Evolutionary conservation across 768 basidiomycete species (phyloP).

Genomic region (Trametes elegans): DNA sequence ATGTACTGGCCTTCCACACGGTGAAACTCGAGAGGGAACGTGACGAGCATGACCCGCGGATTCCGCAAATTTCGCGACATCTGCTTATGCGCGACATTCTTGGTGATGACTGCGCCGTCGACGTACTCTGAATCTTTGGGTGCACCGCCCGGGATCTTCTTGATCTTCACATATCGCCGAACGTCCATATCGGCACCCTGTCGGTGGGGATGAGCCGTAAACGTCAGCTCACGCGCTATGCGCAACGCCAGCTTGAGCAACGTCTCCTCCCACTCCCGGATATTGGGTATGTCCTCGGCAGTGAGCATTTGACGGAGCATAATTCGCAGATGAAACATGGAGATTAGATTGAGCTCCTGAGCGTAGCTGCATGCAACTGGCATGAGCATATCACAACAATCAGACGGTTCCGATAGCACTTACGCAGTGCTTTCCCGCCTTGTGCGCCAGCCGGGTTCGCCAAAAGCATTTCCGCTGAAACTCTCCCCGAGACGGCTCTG

Average conservation of each 20-base stretch:
- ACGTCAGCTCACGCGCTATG: constrained; percentile 82
- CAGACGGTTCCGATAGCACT: constrained; percentile 30
- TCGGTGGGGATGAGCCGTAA: constrained; percentile 64
- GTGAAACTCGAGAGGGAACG: constrained; percentile 92
- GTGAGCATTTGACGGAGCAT: constrained; percentile 92
- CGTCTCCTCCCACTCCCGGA: constrained; percentile 85
- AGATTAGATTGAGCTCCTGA: constrained; percentile 78
- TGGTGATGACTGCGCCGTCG: constrained; percentile 94
- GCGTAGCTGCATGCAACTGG: constrained; percentile 54
- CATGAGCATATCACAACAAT: background rate
- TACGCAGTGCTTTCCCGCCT: constrained; percentile 89
- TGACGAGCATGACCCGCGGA: constrained; percentile 94
- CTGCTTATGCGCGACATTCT: constrained; percentile 95
- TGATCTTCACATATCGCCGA: constrained; percentile 93
- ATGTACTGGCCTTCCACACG: constrained; percentile 91
- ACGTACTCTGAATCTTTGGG: constrained; percentile 96
- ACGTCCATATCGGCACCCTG: constrained; percentile 96
- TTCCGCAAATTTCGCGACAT: constrained; percentile 84
- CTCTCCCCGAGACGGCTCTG: constrained; percentile 69
- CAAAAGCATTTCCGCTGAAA: constrained; percentile 32
- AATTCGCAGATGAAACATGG: constrained; percentile 84
- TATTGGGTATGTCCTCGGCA: constrained; percentile 76
- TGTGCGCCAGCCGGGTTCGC: constrained; percentile 82
- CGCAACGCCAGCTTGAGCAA: constrained; percentile 79
- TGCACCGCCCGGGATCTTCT: constrained; percentile 93